These are phyloP conservation scores for Tylopilus plumbeoviolaceoides DNA, from an alignment of 768 basidiomycete genomes.

Conservation along the genomic window DNA sequence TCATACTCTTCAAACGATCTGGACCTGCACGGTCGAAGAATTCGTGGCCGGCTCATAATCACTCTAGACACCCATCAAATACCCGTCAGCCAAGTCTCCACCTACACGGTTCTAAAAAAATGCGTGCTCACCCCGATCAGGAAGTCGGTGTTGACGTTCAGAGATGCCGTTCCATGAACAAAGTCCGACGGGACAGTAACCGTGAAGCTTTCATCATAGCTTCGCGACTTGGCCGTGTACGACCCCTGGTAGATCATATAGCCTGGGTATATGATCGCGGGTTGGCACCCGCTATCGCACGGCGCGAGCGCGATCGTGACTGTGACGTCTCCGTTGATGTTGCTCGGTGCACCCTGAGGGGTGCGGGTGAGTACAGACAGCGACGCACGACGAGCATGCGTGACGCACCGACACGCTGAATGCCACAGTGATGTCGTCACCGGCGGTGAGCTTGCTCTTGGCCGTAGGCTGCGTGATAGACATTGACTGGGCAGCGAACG, in stretches of 20 bases:
- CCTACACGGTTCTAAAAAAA: not conserved
- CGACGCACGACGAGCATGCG: not conserved
- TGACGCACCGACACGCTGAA: constrained; percentile 17
- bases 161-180: constrained; percentile 27
- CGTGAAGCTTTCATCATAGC: constrained; percentile 31
- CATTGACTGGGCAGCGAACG: constrained; percentile 12
- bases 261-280: constrained; percentile 24
- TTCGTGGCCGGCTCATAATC: constrained; percentile 9
- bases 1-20: not conserved
- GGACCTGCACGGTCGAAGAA: constrained; percentile 21
- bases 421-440: constrained; percentile 9
- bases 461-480: constrained; percentile 6
- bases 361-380: not conserved
- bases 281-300: constrained; percentile 23
- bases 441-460: constrained; percentile 6
- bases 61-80: constrained; percentile 6
- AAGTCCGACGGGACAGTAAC: constrained; percentile 26
- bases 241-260: constrained; percentile 33
- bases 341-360: constrained; percentile 17
- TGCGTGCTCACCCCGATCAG: constrained; percentile 38
- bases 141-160: constrained; percentile 35
- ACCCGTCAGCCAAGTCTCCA: not conserved
- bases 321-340: constrained; percentile 25
- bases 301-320: constrained; percentile 28
- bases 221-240: constrained; percentile 22